Base-by-base conservation (phyloP, 805 yeast species). In the Starmerella stigmatis region DNA sequence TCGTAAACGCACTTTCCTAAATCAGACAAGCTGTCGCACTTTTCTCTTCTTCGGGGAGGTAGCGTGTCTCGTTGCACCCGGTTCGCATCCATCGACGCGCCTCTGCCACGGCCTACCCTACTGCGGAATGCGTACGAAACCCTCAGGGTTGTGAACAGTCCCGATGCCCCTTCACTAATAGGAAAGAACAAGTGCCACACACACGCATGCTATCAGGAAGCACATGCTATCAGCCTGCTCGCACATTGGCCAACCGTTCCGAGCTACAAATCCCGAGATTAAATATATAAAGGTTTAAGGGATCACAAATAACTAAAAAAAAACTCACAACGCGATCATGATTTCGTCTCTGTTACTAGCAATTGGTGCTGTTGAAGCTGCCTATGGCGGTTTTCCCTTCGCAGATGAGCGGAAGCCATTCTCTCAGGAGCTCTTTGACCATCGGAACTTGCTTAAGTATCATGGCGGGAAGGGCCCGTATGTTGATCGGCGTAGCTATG, bases 401-500 rank as follows among this genome's bases (percentile, higher is more conserved):
- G 37, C 32, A n/a, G 41, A 29, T 11, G 32, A 43, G 15, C 26
- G 32, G n/a, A 45, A 28, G 37, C 52, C 52, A 10, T 51, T 34
- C 35, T 38, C 50, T 11, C 55, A 67, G 53, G 49, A 51, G 3
- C 59, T 66, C 1, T 21, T 51, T 2, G 71, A 68, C 44, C 73
- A 72, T 43, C 65, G 64, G 51, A 75, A 49, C 41, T 11, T 49
- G 30, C 26, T 51, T 35, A 50, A 51, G 43, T 48, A 48, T 36
- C 39, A 45, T 16, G 55, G 49, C 6, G 44, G 49, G 31, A 44
- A 42, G 23, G 56, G 55, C 23, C 55, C 55, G 6, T 51, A 51
- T 39, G 39, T 43, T 15, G 54, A 51, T 45, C 65, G 70, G 43
- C 64, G 67, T 5, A 78, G 79, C 0, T 68, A 55, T 47, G 81